phyloP scores from a whole-genome alignment of 305 asterid genomes.

The Caryopteris hybrid region DNA sequence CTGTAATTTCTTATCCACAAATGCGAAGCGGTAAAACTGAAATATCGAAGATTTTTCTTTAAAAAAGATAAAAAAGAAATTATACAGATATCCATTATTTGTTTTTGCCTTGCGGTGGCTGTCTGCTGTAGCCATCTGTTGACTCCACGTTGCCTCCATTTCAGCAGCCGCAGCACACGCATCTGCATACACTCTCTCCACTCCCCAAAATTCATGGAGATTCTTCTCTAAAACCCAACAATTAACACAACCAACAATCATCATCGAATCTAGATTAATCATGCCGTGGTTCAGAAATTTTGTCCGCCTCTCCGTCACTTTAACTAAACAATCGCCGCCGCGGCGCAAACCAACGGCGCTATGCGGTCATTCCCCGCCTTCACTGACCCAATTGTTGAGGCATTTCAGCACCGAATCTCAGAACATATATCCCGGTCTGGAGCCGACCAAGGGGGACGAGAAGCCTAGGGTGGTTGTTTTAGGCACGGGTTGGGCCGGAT shows the following conservation, averaged over 20 bases:
- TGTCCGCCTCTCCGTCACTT: conserved; percentile 48
- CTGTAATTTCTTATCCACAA: too few relatives aligned
- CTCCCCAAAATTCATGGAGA: conserved; percentile 19
- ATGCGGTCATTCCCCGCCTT: conserved; percentile 31
- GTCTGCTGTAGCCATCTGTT: conserved; percentile 27
- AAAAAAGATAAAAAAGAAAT: too few relatives aligned
- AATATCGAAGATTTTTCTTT: too few relatives aligned
- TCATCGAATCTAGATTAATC: neutral
- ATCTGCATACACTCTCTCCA: conserved; percentile 5
- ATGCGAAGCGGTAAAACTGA: too few relatives aligned
- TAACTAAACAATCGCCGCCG: conserved; percentile 29
- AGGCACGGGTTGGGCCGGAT: conserved; percentile 98
- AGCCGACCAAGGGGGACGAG: conserved; percentile 67
- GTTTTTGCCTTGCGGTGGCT: too few relatives aligned
- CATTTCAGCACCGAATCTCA: conserved; percentile 41
- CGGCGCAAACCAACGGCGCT: conserved; percentile 22
- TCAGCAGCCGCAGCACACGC: conserved; percentile 27
- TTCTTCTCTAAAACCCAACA: neutral
- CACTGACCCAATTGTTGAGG: conserved; percentile 39
- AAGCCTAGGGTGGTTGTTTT: conserved; percentile 86
- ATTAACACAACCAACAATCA: neutral
- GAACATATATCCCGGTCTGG: conserved; percentile 37
- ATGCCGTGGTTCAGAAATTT: conserved; percentile 85
- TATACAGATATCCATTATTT: too few relatives aligned
- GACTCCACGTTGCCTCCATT: conserved; percentile 14